Base-by-base conservation (phyloP, 139 green algal genomes). In the Chlamydomonas incerta region DNA sequence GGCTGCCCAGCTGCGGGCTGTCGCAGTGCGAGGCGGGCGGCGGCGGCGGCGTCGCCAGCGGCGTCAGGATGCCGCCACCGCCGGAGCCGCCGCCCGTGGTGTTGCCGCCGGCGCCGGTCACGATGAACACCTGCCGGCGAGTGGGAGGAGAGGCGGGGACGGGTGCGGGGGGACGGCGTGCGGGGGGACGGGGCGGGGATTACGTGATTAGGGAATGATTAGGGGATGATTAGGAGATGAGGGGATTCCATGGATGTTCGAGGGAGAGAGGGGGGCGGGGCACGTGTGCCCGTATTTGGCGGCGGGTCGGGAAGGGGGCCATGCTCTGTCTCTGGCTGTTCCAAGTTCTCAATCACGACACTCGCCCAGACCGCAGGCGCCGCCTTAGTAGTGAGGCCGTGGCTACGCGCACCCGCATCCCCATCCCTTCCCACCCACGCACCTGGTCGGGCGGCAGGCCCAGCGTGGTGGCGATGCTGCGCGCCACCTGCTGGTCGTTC, bases 401-500 rank as follows among this genome's bases (percentile, higher is more conserved):
- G 15, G 5, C 58, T 26, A n/a, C 24, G 6, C 31, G 24, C 34
- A 46, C 28, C 18, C 70, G 34, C 18, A 63, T 26, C 55, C 18
- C 55, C 70, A 47, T 47, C 23, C 21, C 4, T 47, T 3, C 21
- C 23, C 72, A 24, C 46, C 46, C 21, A 2, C 21, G 31, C 57
- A 66, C 73, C 28, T 50, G 55, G 21, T 69, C 52, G 20, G 55
- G 17, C 52, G 55, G 31, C 2, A 87, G 47, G 2, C 65, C 79
- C n/a, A 85, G 46, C 31, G 66, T 75, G 24, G 29, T 29, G 3
- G 10, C 31, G 4, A 87, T 74, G 70, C 23, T 34, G 15, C 23
- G 41, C 1, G 58, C 60, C 29, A 80, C 52, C 68, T 50, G 52
- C 55, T 86, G 80, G 26, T 86, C 80, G 20, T 72, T 66, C 33